Evolutionary conservation across 345 rosid species (phyloP).

Genomic region (Citrus maxima): DNA sequence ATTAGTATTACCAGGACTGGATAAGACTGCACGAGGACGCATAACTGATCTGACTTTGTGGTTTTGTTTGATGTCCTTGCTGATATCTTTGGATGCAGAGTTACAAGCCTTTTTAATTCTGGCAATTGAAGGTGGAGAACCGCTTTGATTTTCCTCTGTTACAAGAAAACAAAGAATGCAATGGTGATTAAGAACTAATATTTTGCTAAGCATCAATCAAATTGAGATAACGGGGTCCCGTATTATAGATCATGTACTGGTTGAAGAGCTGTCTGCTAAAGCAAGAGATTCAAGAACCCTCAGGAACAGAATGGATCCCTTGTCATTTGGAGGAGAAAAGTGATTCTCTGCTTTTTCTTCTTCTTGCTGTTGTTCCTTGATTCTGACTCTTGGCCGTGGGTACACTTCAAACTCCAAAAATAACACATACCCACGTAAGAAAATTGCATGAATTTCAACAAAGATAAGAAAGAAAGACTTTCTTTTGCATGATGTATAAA

Average conservation of each 20-base stretch:
- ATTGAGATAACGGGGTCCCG: no score
- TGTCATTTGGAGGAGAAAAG: slow-evolving; percentile 8
- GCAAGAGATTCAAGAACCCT: slow-evolving; percentile 18
- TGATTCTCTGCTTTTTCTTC: slow-evolving; percentile 6
- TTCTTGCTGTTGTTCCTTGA: no score
- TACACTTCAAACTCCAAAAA: slow-evolving; percentile 28
- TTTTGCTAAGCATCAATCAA: neutral
- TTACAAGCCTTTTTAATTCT: neutral
- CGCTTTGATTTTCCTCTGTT: slow-evolving; percentile 22
- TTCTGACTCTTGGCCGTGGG: slow-evolving; percentile 9
- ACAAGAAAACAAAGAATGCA: neutral
- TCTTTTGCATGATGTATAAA: no score
- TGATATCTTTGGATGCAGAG: no score
- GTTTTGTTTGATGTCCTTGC: neutral
- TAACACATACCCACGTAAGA: neutral
- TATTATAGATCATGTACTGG: neutral
- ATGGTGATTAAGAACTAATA: neutral
- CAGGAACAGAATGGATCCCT: slow-evolving; percentile 1
- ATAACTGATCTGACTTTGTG: neutral
- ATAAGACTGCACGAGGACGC: slow-evolving; percentile 36
- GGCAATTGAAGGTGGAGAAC: slow-evolving; percentile 15
- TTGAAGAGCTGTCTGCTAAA: neutral
- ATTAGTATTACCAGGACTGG: slow-evolving; percentile 30
- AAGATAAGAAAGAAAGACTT: neutral
- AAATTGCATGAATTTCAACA: neutral